Percentiles rank a stretch among this genome's conserved stretches.
These are phyloP conservation scores for Apiospora rasikravindrae DNA, from an alignment of 2,329 filamentous ascomycete genomes.

Conservation along the genomic window DNA sequence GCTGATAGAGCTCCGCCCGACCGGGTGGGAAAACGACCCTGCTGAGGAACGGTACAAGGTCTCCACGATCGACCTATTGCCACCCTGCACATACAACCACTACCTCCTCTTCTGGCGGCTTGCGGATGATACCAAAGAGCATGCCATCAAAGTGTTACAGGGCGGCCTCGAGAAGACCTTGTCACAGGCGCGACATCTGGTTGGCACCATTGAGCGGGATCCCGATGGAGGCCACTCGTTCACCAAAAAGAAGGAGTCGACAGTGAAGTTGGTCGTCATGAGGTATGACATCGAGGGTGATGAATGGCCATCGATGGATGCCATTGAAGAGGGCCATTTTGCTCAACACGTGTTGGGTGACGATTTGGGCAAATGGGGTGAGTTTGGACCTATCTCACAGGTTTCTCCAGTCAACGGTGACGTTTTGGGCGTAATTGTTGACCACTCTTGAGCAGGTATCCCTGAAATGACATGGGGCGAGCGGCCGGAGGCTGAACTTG, in stretches of 20 bases:
- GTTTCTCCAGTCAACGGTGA: not conserved
- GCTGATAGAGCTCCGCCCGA: conserved; percentile 10
- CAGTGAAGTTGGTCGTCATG: conserved; percentile 43
- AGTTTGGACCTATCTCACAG: not conserved
- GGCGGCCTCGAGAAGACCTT: conserved; percentile 37
- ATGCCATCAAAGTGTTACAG: conserved; percentile 30
- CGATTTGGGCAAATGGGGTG: conserved; percentile 24
- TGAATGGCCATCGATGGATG: conserved; percentile 41
- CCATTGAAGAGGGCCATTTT: conserved; percentile 45
- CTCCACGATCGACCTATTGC: conserved; percentile 12
- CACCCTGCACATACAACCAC: conserved; percentile 22
- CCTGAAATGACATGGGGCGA: conserved; percentile 46
- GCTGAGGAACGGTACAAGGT: conserved; percentile 21
- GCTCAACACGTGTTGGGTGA: conserved; percentile 37
- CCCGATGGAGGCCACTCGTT: conserved; percentile 42
- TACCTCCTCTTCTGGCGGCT: conserved; percentile 25
- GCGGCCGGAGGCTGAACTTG: conserved; percentile 44
- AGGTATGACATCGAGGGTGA: conserved; percentile 43
- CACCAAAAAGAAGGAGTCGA: conserved; percentile 41
- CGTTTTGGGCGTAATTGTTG: not conserved
- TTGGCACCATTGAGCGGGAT: conserved; percentile 47
- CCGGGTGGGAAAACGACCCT: conserved; percentile 21
- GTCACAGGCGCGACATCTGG: conserved; percentile 45
- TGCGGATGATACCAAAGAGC: not conserved
- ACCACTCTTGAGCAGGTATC: conserved; percentile 34